These are phyloP conservation scores for Blastocystis hominis DNA, from an alignment of 352 stramenopile species.

Conservation along the genomic window DNA sequence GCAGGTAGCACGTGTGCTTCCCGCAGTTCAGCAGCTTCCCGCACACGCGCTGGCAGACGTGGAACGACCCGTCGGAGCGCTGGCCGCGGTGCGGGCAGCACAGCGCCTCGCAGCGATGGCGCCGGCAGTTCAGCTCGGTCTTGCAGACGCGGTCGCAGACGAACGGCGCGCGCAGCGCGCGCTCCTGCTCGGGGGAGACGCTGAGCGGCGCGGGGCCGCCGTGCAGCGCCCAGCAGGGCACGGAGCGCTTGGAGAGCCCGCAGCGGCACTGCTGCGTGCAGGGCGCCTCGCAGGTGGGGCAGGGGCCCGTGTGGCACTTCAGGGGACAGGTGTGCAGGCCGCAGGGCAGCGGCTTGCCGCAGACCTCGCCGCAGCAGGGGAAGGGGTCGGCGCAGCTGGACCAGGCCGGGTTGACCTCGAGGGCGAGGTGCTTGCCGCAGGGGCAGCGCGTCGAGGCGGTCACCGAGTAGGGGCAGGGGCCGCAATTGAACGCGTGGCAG, in stretches of 20 bases:
- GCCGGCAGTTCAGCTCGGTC: conserved; percentile 36
- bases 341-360: conserved; percentile 56
- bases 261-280: conserved; percentile 51
- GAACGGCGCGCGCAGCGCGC: conserved; percentile 12
- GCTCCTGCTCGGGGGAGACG: not conserved
- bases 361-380: conserved; percentile 53
- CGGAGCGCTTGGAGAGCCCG: conserved; percentile 23
- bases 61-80: conserved; percentile 45
- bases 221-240: conserved; percentile 46
- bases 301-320: conserved; percentile 48
- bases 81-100: conserved; percentile 52
- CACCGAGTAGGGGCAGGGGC: conserved; percentile 5
- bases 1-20: conserved; percentile 55
- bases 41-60: conserved; percentile 17
- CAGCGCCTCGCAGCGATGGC: conserved; percentile 37
- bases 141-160: conserved; percentile 53
- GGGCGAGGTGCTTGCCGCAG: conserved; percentile 45
- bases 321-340: conserved; percentile 37
- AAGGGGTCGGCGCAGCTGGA: conserved; percentile 53
- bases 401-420: conserved; percentile 34
- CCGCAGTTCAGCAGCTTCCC: conserved; percentile 57
- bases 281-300: not conserved
- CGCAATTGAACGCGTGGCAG: conserved; percentile 58
- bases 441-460: conserved; percentile 11
- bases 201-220: not conserved